Evolutionary conservation across 2,329 filamentous ascomycete species (phyloP).

Genomic region (Trichoderma harzianum): DNA sequence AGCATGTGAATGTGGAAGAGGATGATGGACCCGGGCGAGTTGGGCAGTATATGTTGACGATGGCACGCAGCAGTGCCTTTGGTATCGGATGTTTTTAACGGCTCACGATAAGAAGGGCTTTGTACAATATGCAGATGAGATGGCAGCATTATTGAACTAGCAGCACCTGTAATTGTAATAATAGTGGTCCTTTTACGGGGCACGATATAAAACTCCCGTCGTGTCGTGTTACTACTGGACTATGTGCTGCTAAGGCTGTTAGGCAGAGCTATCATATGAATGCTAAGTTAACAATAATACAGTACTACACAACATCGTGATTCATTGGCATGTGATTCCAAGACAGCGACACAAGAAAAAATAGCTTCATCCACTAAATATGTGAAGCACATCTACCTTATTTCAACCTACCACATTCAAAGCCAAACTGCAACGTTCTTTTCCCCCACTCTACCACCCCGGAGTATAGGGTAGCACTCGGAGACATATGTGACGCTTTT

Average conservation of each 20-base stretch:
- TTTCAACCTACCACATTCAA: background rate
- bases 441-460: background rate
- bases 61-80: background rate
- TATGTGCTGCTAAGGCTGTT: background rate
- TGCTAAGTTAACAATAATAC: background rate
- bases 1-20: background rate
- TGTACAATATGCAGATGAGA: background rate
- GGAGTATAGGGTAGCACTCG: slow-evolving; percentile 1
- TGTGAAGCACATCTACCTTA: background rate
- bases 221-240: background rate
- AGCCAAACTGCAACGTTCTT: background rate
- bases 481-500: background rate
- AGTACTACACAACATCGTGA: no score
- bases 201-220: background rate
- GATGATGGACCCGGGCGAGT: no score
- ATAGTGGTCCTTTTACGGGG: background rate
- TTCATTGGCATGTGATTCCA: no score
- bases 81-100: background rate
- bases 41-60: background rate
- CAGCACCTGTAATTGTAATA: background rate
- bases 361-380: background rate
- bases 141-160: background rate
- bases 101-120: background rate
- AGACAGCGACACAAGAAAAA: background rate
- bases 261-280: background rate